These are phyloP conservation scores for Poa pratensis DNA, from an alignment of 176 grass and related monocot genomes.

Conservation along the genomic window DNA sequence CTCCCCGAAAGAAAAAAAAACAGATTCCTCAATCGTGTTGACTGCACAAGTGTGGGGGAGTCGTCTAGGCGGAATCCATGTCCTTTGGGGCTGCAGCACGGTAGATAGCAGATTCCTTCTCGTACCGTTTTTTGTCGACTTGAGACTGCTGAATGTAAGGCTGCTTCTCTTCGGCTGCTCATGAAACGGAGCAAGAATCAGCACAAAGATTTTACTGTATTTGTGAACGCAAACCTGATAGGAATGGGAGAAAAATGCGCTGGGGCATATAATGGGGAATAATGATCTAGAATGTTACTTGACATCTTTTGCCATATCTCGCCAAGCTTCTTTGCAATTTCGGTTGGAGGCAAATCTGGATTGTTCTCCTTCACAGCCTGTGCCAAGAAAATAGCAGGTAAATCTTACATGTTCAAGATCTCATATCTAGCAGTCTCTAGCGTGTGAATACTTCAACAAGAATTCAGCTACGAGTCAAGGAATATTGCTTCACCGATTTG, in stretches of 20 bases:
- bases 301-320: constrained; percentile 93
- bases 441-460: not conserved
- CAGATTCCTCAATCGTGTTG: not conserved
- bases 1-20: not conserved
- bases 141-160: constrained; percentile 69
- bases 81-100: constrained; percentile 49
- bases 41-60: not conserved
- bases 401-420: constrained; percentile 19
- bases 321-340: constrained; percentile 79
- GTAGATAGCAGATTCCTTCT: constrained; percentile 69
- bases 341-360: constrained; percentile 72
- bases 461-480: not conserved
- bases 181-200: constrained; percentile 22
- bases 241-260: not conserved
- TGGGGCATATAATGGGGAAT: constrained; percentile 26
- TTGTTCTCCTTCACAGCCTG: constrained; percentile 76
- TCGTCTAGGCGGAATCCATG: constrained; percentile 58
- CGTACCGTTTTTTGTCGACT: constrained; percentile 75
- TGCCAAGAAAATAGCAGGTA: constrained; percentile 39
- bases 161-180: constrained; percentile 77
- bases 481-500: not conserved
- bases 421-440: constrained; percentile 18
- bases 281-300: constrained; percentile 57
- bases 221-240: not conserved
- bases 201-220: not conserved